Evolutionary conservation across 2,329 filamentous ascomycete species (phyloP).

Genomic region (Neonectria magnoliae): DNA sequence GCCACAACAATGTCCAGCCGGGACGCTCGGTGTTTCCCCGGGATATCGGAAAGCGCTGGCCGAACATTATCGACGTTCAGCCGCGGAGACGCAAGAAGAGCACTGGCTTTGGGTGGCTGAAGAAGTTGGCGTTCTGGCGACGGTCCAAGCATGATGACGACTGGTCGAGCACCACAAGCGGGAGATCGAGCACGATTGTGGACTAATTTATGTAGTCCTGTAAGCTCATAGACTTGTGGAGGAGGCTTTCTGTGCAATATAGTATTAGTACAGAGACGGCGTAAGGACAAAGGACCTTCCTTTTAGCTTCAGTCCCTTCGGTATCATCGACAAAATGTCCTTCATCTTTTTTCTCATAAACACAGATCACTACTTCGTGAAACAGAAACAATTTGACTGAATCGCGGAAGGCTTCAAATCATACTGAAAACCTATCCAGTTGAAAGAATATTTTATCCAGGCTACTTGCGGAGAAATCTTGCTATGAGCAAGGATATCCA

Average conservation of each 20-base stretch:
- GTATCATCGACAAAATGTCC: not conserved
- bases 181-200: not conserved
- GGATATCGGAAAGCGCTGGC: not conserved
- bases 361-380: not conserved
- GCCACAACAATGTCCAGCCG: not conserved
- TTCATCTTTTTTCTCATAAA: not conserved
- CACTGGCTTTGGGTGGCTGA: conserved; percentile 5
- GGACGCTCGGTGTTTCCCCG: not conserved
- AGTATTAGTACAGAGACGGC: not conserved
- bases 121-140: conserved; percentile 12
- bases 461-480: not conserved
- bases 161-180: conserved; percentile 1
- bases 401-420: not conserved
- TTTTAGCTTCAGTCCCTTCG: not conserved
- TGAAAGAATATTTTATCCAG: not conserved
- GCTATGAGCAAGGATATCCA: not conserved
- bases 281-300: not conserved
- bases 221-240: not conserved
- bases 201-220: not conserved
- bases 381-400: not conserved
- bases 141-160: not conserved
- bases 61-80: not conserved
- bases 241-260: not conserved
- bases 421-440: not conserved
- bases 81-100: not conserved